Evolutionary conservation across 768 basidiomycete species (phyloP).

Genomic region (Suillus spraguei): DNA sequence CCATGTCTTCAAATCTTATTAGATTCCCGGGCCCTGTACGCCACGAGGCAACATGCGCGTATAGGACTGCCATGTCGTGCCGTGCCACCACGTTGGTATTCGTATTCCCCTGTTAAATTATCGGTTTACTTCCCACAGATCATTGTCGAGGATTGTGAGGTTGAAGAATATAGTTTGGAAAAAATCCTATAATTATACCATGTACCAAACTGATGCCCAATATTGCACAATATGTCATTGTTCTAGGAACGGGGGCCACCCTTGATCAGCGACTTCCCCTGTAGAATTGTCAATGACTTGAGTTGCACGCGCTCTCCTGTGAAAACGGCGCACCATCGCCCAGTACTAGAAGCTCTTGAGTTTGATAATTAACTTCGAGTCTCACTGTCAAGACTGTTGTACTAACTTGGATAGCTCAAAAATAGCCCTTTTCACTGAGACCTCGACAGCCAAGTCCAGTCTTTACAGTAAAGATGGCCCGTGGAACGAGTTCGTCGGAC

Average conservation of each 20-base stretch:
- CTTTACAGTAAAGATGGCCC: conserved; percentile 91
- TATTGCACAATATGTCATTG: conserved; percentile 92
- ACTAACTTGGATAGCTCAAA: conserved; percentile 90
- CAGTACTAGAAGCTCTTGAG: conserved; percentile 88
- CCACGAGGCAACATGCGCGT: neutral
- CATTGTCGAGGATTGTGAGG: conserved; percentile 88
- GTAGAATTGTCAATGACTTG: conserved; percentile 9
- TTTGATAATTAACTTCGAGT: conserved; percentile 83
- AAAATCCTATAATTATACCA: conserved; percentile 64
- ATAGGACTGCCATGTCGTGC: neutral
- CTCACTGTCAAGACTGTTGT: conserved; percentile 83
- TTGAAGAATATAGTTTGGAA: conserved; percentile 93
- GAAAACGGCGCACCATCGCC: conserved; percentile 76
- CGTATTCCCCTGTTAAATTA: neutral
- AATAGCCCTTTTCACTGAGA: conserved; percentile 87
- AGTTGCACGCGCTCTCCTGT: neutral
- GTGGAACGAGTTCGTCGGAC: conserved; percentile 86
- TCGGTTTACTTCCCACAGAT: conserved; percentile 87
- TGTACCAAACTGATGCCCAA: conserved; percentile 61
- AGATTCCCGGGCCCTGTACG: neutral
- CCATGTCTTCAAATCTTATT: neutral
- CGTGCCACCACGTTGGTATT: neutral
- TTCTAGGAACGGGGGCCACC: conserved; percentile 92
- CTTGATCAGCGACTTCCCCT: conserved; percentile 83
- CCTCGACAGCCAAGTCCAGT: conserved; percentile 93